These are phyloP conservation scores for Solanum peruvianum DNA, from an alignment of 257 asterid species.

Conservation along the genomic window DNA sequence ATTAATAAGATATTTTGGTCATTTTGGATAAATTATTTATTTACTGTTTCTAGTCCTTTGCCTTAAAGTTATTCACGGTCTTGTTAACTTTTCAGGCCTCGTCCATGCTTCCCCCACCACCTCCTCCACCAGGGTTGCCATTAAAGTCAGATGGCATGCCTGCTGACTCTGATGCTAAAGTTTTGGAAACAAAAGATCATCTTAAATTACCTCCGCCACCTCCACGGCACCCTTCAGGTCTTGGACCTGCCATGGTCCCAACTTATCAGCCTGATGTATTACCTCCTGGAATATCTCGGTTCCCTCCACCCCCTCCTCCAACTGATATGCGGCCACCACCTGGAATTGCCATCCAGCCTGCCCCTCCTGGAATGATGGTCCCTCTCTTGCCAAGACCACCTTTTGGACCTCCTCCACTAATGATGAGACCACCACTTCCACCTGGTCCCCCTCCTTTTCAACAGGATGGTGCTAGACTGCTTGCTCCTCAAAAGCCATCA, in stretches of 20 bases:
- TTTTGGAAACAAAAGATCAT: slow-evolving; percentile 39
- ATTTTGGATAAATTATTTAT: not conserved
- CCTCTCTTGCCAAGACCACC: slow-evolving; percentile 69
- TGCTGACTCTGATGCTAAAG: slow-evolving; percentile 44
- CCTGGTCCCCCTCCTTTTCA: slow-evolving; percentile 91
- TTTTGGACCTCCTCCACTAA: slow-evolving; percentile 56
- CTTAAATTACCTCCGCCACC: slow-evolving; percentile 54
- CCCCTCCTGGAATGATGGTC: slow-evolving; percentile 65
- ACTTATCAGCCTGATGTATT: slow-evolving; percentile 45
- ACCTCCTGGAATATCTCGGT: slow-evolving; percentile 65
- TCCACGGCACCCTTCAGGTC: slow-evolving; percentile 48
- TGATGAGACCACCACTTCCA: slow-evolving; percentile 97
- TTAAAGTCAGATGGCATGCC: slow-evolving; percentile 39
- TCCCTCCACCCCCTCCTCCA: slow-evolving; percentile 78
- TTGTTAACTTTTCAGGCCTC: slow-evolving; percentile 24
- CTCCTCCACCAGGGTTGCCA: slow-evolving; percentile 53
- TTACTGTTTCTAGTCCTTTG: slow-evolving; percentile 1
- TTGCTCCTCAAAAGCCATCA: slow-evolving; percentile 72
- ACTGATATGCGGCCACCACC: slow-evolving; percentile 63
- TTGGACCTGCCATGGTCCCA: slow-evolving; percentile 44
- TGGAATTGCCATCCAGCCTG: slow-evolving; percentile 61
- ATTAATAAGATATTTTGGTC: not conserved
- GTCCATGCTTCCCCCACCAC: slow-evolving; percentile 57
- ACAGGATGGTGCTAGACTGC: slow-evolving; percentile 37
- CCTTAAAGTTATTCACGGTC: not conserved